These are phyloP conservation scores for Perkinsus olseni DNA, from an alignment of 169 alveolate genomes.

Conservation along the genomic window DNA sequence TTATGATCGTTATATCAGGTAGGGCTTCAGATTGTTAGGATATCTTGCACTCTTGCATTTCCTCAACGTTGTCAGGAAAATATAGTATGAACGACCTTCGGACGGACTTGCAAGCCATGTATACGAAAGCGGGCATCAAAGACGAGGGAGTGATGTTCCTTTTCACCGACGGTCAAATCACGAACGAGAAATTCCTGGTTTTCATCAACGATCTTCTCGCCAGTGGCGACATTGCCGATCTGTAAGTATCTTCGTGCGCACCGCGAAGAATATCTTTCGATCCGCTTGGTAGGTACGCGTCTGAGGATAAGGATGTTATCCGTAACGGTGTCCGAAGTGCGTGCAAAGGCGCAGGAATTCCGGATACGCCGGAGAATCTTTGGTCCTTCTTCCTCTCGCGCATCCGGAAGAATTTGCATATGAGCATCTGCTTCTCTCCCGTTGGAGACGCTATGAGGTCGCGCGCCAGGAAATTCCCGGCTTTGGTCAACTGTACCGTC, in stretches of 20 bases:
- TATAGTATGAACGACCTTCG: slow-evolving; percentile 80
- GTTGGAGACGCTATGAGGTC: slow-evolving; percentile 81
- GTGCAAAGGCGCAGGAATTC: slow-evolving; percentile 75
- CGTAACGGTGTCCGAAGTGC: slow-evolving; percentile 69
- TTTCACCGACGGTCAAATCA: slow-evolving; percentile 82
- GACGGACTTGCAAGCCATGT: slow-evolving; percentile 74
- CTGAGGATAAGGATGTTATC: slow-evolving; percentile 85
- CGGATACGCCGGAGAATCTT: slow-evolving; percentile 76
- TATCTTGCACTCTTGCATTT: slow-evolving; percentile 49
- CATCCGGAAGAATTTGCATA: slow-evolving; percentile 84
- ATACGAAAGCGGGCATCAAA: slow-evolving; percentile 70
- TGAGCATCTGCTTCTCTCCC: slow-evolving; percentile 89
- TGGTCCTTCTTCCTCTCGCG: slow-evolving; percentile 84
- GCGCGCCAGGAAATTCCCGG: slow-evolving; percentile 88
- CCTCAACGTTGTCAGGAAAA: slow-evolving; percentile 49
- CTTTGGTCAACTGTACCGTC: slow-evolving; percentile 81
- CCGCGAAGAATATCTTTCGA: background rate
- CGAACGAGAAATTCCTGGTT: slow-evolving; percentile 79
- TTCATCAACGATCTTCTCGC: slow-evolving; percentile 81
- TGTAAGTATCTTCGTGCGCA: slow-evolving; percentile 24
- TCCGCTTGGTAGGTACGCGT: slow-evolving; percentile 37
- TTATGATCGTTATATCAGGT: slow-evolving; percentile 39
- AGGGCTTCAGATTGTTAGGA: slow-evolving; percentile 22
- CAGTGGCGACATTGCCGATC: slow-evolving; percentile 85
- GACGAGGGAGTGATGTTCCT: slow-evolving; percentile 85